These are phyloP conservation scores for Sphaerobolus stellatus DNA, from an alignment of 1,284 basidiomycete genomes.

Conservation along the genomic window DNA sequence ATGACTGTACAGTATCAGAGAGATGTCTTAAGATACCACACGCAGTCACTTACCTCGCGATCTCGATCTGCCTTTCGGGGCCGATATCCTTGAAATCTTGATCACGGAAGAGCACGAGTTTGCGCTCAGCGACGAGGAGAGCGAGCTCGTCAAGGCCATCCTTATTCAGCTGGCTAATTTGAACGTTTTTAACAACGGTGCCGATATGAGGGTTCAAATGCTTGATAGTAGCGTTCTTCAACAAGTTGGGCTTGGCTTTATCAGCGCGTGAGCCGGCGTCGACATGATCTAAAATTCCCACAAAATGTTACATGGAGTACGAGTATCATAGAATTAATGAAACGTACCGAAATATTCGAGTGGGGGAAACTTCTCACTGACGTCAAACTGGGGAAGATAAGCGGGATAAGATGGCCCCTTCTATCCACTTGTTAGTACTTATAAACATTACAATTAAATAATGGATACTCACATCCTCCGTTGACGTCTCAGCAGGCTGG, in stretches of 20 bases:
- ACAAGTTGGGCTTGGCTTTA: slow-evolving; percentile 49
- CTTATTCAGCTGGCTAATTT: slow-evolving; percentile 53
- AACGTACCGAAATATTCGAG: slow-evolving; percentile 40
- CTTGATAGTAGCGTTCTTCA: slow-evolving; percentile 38
- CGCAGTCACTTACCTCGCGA: too few relatives aligned
- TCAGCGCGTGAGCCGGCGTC: slow-evolving; percentile 52
- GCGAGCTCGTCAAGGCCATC: slow-evolving; percentile 64
- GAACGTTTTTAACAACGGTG: slow-evolving; percentile 57
- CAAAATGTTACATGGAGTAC: slow-evolving; percentile 7
- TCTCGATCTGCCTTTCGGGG: slow-evolving; percentile 50
- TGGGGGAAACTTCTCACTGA: slow-evolving; percentile 44
- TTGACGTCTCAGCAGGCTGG: too few relatives aligned
- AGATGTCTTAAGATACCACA: too few relatives aligned
- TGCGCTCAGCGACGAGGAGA: slow-evolving; percentile 56
- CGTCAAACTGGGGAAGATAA: slow-evolving; percentile 46
- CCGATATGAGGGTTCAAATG: slow-evolving; percentile 58
- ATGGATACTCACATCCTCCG: too few relatives aligned
- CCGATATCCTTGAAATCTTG: slow-evolving; percentile 58
- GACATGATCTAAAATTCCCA: slow-evolving; percentile 14
- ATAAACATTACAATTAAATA: too few relatives aligned
- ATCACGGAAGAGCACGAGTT: slow-evolving; percentile 56
- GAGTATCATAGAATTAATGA: neutral
- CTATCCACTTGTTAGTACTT: too few relatives aligned
- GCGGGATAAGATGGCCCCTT: slow-evolving; percentile 45
- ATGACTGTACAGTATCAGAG: too few relatives aligned